These are phyloP conservation scores for Hymenoscyphus infarciens DNA, from an alignment of 2,329 filamentous ascomycete genomes.

Conservation along the genomic window DNA sequence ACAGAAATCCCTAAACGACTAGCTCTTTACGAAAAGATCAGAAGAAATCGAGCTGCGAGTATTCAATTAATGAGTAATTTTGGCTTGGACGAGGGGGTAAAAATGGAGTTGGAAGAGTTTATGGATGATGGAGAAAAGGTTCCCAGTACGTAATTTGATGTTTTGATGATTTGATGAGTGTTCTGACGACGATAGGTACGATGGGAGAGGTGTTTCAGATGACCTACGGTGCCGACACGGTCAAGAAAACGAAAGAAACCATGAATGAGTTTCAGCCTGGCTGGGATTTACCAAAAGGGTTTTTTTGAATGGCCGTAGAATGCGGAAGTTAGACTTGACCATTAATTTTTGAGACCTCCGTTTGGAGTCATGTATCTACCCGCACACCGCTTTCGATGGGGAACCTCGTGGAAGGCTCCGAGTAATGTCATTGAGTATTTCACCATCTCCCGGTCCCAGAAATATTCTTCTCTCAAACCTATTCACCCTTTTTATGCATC, in stretches of 20 bases:
- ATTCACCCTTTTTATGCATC: too few relatives aligned
- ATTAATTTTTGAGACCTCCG: neutral
- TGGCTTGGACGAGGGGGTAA: slow-evolving; percentile 18
- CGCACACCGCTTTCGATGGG: too few relatives aligned
- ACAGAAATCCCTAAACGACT: slow-evolving; percentile 25
- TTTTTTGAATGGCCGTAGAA: neutral
- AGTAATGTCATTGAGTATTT: too few relatives aligned
- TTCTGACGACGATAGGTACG: neutral
- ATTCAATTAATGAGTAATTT: slow-evolving; percentile 40
- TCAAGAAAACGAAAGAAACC: neutral
- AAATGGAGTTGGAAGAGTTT: slow-evolving; percentile 11
- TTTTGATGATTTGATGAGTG: neutral
- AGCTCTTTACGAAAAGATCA: slow-evolving; percentile 33
- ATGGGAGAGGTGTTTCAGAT: neutral
- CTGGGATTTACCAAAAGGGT: neutral
- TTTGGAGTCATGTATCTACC: too few relatives aligned
- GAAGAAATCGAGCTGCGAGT: slow-evolving; percentile 34
- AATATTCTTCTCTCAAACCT: too few relatives aligned
- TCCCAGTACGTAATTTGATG: slow-evolving; percentile 8
- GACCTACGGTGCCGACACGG: neutral
- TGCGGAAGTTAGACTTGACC: neutral
- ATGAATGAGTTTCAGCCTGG: neutral
- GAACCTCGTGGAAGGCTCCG: too few relatives aligned
- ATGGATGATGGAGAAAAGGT: slow-evolving; percentile 38
- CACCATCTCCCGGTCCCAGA: too few relatives aligned